Evolutionary conservation across 257 asterid species (phyloP).

Genomic region (Fraxinus americana): DNA sequence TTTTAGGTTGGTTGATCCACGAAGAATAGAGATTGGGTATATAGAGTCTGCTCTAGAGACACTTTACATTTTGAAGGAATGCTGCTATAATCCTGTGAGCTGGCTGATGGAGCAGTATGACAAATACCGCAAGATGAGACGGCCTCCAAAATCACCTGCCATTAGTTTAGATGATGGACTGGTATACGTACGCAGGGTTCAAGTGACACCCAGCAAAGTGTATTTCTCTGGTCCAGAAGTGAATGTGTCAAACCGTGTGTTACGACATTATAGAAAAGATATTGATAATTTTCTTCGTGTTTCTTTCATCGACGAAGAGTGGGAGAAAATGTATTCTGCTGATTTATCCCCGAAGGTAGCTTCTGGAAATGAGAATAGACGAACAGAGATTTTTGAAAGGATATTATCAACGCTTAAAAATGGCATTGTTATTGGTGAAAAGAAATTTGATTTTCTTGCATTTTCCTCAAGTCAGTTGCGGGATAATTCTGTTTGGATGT

Average conservation of each 20-base stretch:
- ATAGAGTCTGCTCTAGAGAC: constrained; percentile 76
- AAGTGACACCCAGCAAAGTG: constrained; percentile 81
- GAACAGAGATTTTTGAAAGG: constrained; percentile 65
- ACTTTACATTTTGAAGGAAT: constrained; percentile 57
- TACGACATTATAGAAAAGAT: constrained; percentile 53
- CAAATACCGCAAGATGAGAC: constrained; percentile 37
- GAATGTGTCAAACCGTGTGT: constrained; percentile 77
- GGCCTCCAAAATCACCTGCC: constrained; percentile 61
- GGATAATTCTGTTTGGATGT: constrained; percentile 93
- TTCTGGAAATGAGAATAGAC: constrained; percentile 31
- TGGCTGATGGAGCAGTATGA: constrained; percentile 67
- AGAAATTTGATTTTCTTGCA: constrained; percentile 82
- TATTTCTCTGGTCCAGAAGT: constrained; percentile 86
- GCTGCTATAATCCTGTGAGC: constrained; percentile 76
- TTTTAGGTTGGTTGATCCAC: constrained; percentile 58
- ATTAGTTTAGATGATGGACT: constrained; percentile 67
- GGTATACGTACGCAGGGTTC: constrained; percentile 79
- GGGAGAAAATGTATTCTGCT: constrained; percentile 66
- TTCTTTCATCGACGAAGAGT: constrained; percentile 90
- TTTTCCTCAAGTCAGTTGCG: constrained; percentile 90
- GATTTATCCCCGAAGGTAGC: constrained; percentile 52
- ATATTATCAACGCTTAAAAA: constrained; percentile 57
- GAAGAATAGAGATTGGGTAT: constrained; percentile 23
- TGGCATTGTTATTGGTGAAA: constrained; percentile 74
- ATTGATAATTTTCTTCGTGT: constrained; percentile 83